phyloP scores from a whole-genome alignment of 2,329 filamentous ascomycete genomes.

The Arthrobotrys entomopaga region DNA sequence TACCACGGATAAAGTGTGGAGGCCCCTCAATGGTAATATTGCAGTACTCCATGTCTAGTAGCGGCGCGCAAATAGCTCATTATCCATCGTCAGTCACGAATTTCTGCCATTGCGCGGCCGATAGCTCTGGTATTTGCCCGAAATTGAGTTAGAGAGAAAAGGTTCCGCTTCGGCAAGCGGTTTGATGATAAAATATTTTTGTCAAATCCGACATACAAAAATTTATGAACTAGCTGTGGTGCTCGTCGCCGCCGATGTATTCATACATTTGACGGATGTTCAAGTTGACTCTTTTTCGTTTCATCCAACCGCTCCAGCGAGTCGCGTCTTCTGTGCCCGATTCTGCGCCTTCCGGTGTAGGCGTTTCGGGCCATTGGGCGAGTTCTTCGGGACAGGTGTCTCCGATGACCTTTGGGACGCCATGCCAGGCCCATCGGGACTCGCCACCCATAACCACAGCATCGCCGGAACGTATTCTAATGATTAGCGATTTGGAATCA shows the following conservation, averaged over 20 bases:
- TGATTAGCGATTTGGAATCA: constrained; percentile 65
- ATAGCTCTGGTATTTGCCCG: constrained; percentile 15
- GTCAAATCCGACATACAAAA: too few relatives aligned
- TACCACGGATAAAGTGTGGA: too few relatives aligned
- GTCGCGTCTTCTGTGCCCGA: constrained; percentile 63
- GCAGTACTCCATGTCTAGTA: too few relatives aligned
- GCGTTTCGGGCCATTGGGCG: constrained; percentile 69
- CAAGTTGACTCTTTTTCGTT: constrained; percentile 84
- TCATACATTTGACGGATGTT: constrained; percentile 87
- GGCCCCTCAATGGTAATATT: too few relatives aligned
- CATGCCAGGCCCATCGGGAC: constrained; percentile 92
- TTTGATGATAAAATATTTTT: too few relatives aligned
- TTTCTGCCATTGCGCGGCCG: constrained; percentile 20
- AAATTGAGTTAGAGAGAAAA: background rate
- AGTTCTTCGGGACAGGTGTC: constrained; percentile 81
- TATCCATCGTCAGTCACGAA: constrained; percentile 24
- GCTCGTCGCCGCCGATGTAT: background rate
- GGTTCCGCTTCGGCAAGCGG: too few relatives aligned
- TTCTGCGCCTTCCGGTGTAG: constrained; percentile 65
- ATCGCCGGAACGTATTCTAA: constrained; percentile 84
- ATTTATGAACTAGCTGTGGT: too few relatives aligned
- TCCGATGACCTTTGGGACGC: constrained; percentile 84
- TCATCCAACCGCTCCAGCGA: constrained; percentile 87
- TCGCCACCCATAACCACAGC: constrained; percentile 86
- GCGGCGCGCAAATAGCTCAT: too few relatives aligned